Conservation (phyloP, 139 green algal genomes). For the Chlorella sp. region DNA sequence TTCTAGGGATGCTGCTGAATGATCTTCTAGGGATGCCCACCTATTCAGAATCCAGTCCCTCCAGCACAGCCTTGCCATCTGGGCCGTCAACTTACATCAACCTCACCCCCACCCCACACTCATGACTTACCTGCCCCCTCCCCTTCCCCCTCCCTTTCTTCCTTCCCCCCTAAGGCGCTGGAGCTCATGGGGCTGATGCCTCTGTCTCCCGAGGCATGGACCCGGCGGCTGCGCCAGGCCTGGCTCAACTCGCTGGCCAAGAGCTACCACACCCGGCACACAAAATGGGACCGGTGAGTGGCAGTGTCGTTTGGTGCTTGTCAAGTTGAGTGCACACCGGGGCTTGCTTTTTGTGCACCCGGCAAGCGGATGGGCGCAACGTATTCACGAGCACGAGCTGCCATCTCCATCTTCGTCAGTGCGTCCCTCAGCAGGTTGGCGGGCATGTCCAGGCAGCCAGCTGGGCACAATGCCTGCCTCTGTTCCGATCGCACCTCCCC, state of each 20-base stretch:
- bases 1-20: too few relatives aligned
- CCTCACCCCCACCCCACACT: background rate
- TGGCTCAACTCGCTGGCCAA: conserved; percentile 25
- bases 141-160: background rate
- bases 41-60: too few relatives aligned
- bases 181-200: background rate
- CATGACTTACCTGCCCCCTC: background rate
- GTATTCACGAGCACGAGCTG: too few relatives aligned
- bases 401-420: too few relatives aligned
- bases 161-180: background rate
- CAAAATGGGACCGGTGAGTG: conserved; percentile 30
- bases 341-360: too few relatives aligned
- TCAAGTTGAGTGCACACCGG: too few relatives aligned
- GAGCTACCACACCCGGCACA: conserved; percentile 35
- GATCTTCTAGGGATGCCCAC: too few relatives aligned
- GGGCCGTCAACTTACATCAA: too few relatives aligned
- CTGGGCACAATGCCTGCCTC: too few relatives aligned
- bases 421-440: background rate
- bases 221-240: background rate
- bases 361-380: too few relatives aligned
- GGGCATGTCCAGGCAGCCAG: background rate
- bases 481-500: background rate
- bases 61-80: too few relatives aligned
- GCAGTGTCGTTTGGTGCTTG: background rate
- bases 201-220: background rate